A percentile compares a stretch with the other conserved stretches of the same genome.
These are phyloP conservation scores for Amaranthus hypochondriacus DNA, from an alignment of 148 eudicot genomes.

Conservation along the genomic window DNA sequence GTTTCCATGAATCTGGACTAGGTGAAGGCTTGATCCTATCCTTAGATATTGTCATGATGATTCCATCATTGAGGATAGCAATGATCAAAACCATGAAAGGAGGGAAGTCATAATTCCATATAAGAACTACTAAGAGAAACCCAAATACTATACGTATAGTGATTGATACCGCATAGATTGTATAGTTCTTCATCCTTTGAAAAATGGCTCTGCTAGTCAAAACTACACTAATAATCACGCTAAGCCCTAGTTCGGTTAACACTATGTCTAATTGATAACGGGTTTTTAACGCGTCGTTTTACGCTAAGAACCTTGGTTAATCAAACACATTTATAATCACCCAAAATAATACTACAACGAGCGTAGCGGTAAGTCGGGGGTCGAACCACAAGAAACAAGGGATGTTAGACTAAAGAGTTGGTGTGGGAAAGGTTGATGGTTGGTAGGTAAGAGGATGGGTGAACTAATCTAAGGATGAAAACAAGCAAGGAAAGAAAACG, in stretches of 20 bases:
- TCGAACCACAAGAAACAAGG: too few relatives aligned
- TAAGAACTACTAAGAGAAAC: conserved; percentile 67
- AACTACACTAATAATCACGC: conserved; percentile 84
- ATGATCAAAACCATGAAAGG: conserved; percentile 92
- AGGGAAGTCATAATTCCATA: conserved; percentile 86
- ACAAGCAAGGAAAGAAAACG: too few relatives aligned
- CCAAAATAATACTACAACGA: too few relatives aligned
- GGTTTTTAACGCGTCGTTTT: too few relatives aligned
- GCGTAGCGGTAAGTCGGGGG: too few relatives aligned
- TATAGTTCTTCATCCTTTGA: conserved; percentile 97
- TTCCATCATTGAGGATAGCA: conserved; percentile 85
- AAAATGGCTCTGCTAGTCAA: conserved; percentile 89
- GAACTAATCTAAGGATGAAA: too few relatives aligned
- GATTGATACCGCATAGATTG: conserved; percentile 90
- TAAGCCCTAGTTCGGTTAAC: conserved; percentile 86
- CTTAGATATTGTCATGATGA: conserved; percentile 94
- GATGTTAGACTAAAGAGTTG: too few relatives aligned
- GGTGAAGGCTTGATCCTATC: conserved; percentile 97
- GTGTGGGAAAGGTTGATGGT: too few relatives aligned
- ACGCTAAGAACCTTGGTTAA: too few relatives aligned
- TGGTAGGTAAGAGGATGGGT: too few relatives aligned
- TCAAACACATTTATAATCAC: too few relatives aligned
- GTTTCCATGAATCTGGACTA: conserved; percentile 88
- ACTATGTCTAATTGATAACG: too few relatives aligned
- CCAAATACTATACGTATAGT: conserved; percentile 90